Conservation (phyloP, 331 rosid species). For the Arachis monticola region DNA sequence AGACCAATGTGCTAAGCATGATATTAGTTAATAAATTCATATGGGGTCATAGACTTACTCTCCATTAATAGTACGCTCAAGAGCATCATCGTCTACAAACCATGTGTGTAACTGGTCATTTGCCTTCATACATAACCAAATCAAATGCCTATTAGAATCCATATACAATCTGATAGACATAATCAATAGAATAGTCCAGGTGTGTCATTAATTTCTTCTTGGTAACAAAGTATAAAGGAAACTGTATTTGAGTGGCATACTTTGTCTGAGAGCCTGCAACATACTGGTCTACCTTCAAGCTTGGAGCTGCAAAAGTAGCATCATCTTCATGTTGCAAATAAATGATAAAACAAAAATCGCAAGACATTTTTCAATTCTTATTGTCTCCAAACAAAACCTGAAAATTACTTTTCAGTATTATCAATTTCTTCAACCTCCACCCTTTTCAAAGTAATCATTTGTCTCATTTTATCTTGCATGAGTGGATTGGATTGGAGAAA, state of each 20-base stretch:
- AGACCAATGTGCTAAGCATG: too few species aligned
- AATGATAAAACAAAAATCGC: constrained; percentile 5
- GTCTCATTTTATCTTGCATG: too few species aligned
- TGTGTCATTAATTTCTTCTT: neutral
- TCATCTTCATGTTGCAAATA: constrained; percentile 3
- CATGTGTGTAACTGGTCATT: constrained; percentile 68
- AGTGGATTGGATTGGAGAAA: too few species aligned
- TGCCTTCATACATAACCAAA: constrained; percentile 56
- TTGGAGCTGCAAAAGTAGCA: constrained; percentile 69
- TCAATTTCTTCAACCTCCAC: too few species aligned
- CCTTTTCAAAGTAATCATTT: too few species aligned
- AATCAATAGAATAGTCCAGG: too few species aligned
- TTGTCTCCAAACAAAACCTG: too few species aligned
- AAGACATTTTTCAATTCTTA: too few species aligned
- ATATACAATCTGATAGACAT: too few species aligned
- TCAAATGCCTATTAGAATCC: too few species aligned
- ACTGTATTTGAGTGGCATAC: constrained; percentile 54
- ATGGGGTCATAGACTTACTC: constrained; percentile 59
- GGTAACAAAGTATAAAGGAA: constrained; percentile 7
- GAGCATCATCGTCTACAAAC: constrained; percentile 89
- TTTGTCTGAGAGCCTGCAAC: constrained; percentile 96
- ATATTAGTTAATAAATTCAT: too few species aligned
- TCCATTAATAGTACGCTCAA: constrained; percentile 86
- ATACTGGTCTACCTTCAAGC: constrained; percentile 84
- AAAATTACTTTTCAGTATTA: too few species aligned